Evolutionary conservation across 2,329 filamentous ascomycete genomes (phyloP).

Genomic region (Colletotrichum simmondsii): DNA sequence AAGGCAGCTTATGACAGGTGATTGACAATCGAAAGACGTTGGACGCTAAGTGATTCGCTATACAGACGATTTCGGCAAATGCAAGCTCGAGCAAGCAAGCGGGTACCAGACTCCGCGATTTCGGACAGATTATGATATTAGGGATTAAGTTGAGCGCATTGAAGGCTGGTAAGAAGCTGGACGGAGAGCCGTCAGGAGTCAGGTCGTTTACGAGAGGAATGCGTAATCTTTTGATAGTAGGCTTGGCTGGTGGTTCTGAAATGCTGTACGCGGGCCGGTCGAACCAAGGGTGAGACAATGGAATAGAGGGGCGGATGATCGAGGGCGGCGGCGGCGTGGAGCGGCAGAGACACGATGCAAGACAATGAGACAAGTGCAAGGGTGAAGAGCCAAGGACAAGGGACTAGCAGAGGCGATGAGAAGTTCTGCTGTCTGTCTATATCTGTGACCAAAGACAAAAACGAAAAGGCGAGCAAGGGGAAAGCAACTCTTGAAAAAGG

Average conservation of each 20-base stretch:
- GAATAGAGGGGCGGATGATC: conserved; percentile 7
- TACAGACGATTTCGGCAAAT: neutral
- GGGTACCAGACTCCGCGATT: conserved; percentile 35
- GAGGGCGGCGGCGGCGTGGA: conserved; percentile 19
- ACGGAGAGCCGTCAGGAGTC: neutral
- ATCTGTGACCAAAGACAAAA: neutral
- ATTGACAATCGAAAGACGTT: neutral
- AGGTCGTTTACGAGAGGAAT: conserved; percentile 28
- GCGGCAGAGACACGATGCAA: conserved; percentile 33
- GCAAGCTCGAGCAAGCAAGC: conserved; percentile 5
- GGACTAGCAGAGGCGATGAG: neutral
- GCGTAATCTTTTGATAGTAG: conserved; percentile 17
- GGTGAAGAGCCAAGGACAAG: neutral
- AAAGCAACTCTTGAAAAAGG: neutral
- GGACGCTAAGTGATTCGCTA: neutral
- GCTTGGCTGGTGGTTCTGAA: conserved; percentile 24
- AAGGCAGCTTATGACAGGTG: neutral
- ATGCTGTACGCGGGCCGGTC: conserved; percentile 31
- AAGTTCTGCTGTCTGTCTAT: conserved; percentile 17
- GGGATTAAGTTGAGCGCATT: conserved; percentile 30
- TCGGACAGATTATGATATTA: conserved; percentile 35
- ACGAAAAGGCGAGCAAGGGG: neutral
- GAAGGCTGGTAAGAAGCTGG: conserved; percentile 9
- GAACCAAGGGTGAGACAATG: conserved; percentile 33
- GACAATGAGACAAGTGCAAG: conserved; percentile 29